Base-by-base conservation (phyloP, 495 filamentous ascomycete genomes). In the Saxophila tyrrhenica region DNA sequence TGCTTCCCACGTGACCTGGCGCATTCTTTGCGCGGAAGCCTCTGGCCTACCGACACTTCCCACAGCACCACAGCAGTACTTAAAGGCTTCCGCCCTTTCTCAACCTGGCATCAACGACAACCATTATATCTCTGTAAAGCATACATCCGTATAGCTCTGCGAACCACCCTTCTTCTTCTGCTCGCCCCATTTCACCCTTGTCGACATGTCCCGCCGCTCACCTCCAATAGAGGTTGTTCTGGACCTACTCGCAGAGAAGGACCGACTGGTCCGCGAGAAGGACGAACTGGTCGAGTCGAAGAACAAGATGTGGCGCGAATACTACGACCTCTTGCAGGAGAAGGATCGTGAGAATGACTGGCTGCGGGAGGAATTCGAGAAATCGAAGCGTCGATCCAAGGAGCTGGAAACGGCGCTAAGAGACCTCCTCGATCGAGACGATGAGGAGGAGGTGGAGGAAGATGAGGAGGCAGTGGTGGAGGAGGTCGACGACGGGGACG, bases 231-330 rank as follows among this genome's bases (percentile, higher is more conserved):
- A 44, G 13, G 29, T 13, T 13, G 5, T 35, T 5, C 29, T 35
- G 7, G 29, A 35, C 7, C 41, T 54, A 3, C 23, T 54, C 17
- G 29, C 52, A n/a, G 52, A 50, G 52, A 55, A 55, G 50, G 50
- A 48, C 23, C 10, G 45, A 11, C 23, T 48, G 20, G n/a, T 48
- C 23, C 20, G 20, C 9, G 45, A 48, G 23, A 48, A 54, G 23
- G 52, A 55, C 32, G 45, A 55, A 22, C 20, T 55, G 21, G 25
- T 48, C 25, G 46, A n/a, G 17, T 55, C 52, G 25, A 55, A 55
- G 22, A 25, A 55, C 25, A 22, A 42, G 19, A 16, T 55, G 25
- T 55, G 52, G 52, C 45, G 51, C 9, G 46, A 55, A 20, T 16
- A 39, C 19, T 43, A 43, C 24, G 22, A 19, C 17, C 17, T 49